Evolutionary conservation across 2,329 filamentous ascomycete species (phyloP), one percentile per base, ranked within the genome.

Genomic region (Ophiosphaerella herpotricha): DNA sequence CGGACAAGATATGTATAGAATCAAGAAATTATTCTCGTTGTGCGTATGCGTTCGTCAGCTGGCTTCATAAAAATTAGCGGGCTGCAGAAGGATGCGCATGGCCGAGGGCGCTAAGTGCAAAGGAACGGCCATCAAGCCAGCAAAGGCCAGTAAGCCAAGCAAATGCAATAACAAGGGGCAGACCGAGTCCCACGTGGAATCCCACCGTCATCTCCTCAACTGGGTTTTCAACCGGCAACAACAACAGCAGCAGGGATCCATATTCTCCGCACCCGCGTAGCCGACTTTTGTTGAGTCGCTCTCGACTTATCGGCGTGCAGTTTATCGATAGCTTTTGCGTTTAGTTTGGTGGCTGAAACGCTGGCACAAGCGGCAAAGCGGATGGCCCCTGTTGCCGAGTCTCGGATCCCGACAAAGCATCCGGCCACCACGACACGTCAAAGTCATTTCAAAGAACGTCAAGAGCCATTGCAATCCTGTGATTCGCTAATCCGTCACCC

Each of bases 311-410:
- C 45, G 31, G 45, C 43, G 51, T 50, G 48, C 24, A 51, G 32
- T 48, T 51, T 60, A 54, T 58, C 57, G 57, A 54, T 60, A 60
- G 43, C 43, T 31, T 39, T 38, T 48, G 35, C 39, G 43, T 21
- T 40, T 50, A 50, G 34, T 47, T 43, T 49, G 45, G 39, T 49
- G 46, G 52, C 52, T 58, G 57, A 60, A 60, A 60, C 57, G 46
- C 45, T 51, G 55, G 57, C 46, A 24, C 24, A 33, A 35, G 48
- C 50, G 57, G 50, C 48, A 54, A n/a, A 12, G 52, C 50, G 48
- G 49, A 38, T 40, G 36, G 46, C 47, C 48, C 46, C 42, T 55
- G 57, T 39, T 40, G 12, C 34, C 34, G 34, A 35, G 12, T 34
- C 45, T 26, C 47, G 52, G 39, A 36, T 34, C 57, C 54, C 49